A percentile compares a stretch with the other conserved stretches of the same genome.
These are phyloP conservation scores for Neonectria sp. DNA, from an alignment of 2,329 filamentous ascomycete species.

Conservation along the genomic window DNA sequence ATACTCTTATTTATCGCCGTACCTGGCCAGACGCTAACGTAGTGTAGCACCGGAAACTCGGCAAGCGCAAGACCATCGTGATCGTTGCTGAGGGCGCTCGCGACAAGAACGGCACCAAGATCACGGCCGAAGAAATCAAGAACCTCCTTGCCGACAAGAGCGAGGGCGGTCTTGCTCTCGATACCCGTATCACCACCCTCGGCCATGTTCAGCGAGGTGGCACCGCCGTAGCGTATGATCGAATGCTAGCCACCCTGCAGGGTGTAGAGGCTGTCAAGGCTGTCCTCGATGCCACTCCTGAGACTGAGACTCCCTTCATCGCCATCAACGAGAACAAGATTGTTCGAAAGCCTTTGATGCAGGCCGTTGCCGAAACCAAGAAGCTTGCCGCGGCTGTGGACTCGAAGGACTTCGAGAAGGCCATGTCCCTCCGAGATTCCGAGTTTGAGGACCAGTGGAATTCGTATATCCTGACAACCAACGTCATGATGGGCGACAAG, in stretches of 20 bases:
- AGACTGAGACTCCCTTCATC: conserved; percentile 94
- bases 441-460: conserved; percentile 95
- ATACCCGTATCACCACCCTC: conserved; percentile 94
- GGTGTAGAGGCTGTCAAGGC: conserved; percentile 95
- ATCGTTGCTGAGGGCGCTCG: conserved; percentile 97
- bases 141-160: conserved; percentile 85
- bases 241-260: conserved; percentile 92
- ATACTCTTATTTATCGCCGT: not conserved
- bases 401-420: conserved; percentile 86
- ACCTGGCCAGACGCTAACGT: conserved; percentile 35
- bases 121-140: conserved; percentile 86
- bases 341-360: conserved; percentile 87
- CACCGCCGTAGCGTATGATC: conserved; percentile 92
- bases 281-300: conserved; percentile 89
- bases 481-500: conserved; percentile 79
- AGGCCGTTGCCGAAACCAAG: conserved; percentile 90
- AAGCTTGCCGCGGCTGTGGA: conserved; percentile 87
- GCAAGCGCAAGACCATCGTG: conserved; percentile 98
- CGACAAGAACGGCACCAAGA: conserved; percentile 86
- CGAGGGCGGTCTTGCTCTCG: conserved; percentile 77
- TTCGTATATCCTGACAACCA: conserved; percentile 92
- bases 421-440: conserved; percentile 90
- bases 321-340: conserved; percentile 99
- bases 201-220: conserved; percentile 98
- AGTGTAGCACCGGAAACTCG: conserved; percentile 82